Evolutionary conservation across 2,329 filamentous ascomycete genomes (phyloP), one percentile per base, ranked within the genome.

Genomic region (Kalaharituber pfeilii): DNA sequence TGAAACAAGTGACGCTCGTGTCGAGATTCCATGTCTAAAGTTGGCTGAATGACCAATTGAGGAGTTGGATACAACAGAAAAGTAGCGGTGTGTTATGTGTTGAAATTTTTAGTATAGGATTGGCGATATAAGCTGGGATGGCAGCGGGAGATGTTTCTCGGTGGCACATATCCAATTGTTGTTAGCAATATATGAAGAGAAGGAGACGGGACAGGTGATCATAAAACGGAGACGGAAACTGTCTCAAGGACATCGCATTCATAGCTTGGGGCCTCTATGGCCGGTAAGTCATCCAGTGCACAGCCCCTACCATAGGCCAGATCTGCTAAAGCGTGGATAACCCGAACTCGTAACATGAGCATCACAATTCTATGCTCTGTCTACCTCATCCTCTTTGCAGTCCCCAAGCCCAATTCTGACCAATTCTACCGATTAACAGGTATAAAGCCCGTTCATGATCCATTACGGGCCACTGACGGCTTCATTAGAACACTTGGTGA

Each of bases 151-250:
- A 75, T 53, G 72, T 75, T 13, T 73, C 71, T 68, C 74, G 0
- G 70, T 70, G 1, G 73, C 73, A 1, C 75, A 74, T 60, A 73
- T 75, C 50, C 73, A 75, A 61, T 71, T 72, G 2, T 69, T 70
- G 5, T 67, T 75, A n/a, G 13, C n/a, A 15, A 22, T 13, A 22
- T 22, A 24, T 22, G 42, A 22, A 22, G 42, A 4, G 42, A 47
- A 4, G 22, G 42, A 24, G 5, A 8, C 25, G 30, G 30, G n/a
- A 36, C 9, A 9, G 30, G n/a, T 9, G 30, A n/a, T 9, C 9
- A n/a, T 9, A 36, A n/a, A 36, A 36, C 9, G 30, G n/a, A 22
- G n/a, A 1, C n/a, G n/a, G 3, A 47, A 39, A 1, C 33, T 4
- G 33, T 4, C 8, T 39, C 15, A 39, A 18, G 1, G 69, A 33